Evolutionary conservation across 148 eudicot species (phyloP).

Genomic region (Rhododendron williamsianum): DNA sequence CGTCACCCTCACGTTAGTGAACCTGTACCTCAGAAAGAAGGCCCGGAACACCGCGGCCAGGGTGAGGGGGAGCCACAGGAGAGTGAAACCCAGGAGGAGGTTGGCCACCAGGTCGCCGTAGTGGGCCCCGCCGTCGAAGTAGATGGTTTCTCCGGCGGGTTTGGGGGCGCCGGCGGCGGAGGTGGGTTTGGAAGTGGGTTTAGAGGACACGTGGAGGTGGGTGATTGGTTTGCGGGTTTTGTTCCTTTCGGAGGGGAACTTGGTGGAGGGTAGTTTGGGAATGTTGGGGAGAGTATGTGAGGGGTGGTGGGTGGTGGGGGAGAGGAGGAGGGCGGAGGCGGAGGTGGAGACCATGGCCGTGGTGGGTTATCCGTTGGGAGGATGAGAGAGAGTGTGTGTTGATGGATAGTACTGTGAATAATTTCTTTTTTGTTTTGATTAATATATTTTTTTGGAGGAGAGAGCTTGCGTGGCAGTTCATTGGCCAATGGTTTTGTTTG

Average conservation of each 20-base stretch:
- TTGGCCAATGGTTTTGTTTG: neutral
- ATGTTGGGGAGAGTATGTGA: constrained; percentile 21
- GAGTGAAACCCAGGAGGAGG: constrained; percentile 74
- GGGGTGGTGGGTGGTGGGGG: constrained; percentile 7
- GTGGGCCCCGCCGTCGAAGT: constrained; percentile 92
- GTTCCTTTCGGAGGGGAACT: constrained; percentile 4
- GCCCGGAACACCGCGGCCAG: constrained; percentile 81
- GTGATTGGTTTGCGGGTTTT: constrained; percentile 35
- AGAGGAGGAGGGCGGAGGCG: constrained; percentile 23
- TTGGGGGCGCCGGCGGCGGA: constrained; percentile 32
- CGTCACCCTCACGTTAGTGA: constrained; percentile 70
- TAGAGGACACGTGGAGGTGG: constrained; percentile 55
- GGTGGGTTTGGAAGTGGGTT: constrained; percentile 32
- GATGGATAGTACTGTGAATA: neutral
- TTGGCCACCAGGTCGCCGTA: constrained; percentile 80
- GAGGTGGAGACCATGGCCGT: constrained; percentile 29
- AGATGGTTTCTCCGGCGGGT: constrained; percentile 52
- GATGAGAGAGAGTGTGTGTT: neutral
- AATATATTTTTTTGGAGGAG: neutral
- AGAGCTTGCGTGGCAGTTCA: neutral
- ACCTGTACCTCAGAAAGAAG: constrained; percentile 70
- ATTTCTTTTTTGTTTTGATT: neutral
- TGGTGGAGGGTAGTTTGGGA: constrained; percentile 9
- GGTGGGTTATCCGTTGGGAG: constrained; percentile 19
- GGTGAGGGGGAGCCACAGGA: constrained; percentile 80